phyloP scores from a whole-genome alignment of 2,329 filamentous ascomycete genomes.

The Scopulariopsis brevicaulis region DNA sequence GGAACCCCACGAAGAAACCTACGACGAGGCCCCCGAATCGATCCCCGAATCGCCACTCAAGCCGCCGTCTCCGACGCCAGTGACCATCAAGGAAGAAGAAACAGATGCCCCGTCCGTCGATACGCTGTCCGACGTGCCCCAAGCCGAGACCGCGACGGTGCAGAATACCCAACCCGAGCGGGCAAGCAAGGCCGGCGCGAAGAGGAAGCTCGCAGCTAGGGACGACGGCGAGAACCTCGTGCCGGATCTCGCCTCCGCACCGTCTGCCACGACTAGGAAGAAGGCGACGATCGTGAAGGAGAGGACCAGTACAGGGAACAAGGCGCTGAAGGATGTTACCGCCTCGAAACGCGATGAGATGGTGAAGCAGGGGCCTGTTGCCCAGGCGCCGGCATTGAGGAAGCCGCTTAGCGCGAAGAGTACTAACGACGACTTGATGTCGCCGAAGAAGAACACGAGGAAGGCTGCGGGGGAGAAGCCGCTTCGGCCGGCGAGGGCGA shows the following conservation, averaged over 20 bases:
- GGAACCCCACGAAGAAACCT: too few species aligned
- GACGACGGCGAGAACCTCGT: constrained; percentile 35
- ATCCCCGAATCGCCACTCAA: not conserved
- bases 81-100: constrained; percentile 3
- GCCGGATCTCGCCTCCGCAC: not conserved
- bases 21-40: not conserved
- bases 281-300: constrained; percentile 3
- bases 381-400: constrained; percentile 17
- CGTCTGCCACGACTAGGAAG: not conserved
- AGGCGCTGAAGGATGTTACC: constrained; percentile 34
- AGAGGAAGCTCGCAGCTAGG: constrained; percentile 44
- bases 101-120: not conserved
- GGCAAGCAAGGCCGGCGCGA: constrained; percentile 34
- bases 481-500: constrained; percentile 12
- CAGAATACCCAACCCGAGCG: constrained; percentile 3
- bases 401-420: constrained; percentile 45
- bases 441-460: constrained; percentile 43
- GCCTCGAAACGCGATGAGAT: constrained; percentile 24
- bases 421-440: constrained; percentile 46
- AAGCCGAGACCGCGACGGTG: not conserved
- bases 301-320: constrained; percentile 19
- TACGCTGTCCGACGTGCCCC: not conserved
- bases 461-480: constrained; percentile 15
- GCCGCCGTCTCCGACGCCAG: not conserved
- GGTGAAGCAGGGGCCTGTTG: not conserved